These are phyloP conservation scores for Sporothrix luriei DNA, from an alignment of 2,329 filamentous ascomycete genomes.

Conservation along the genomic window DNA sequence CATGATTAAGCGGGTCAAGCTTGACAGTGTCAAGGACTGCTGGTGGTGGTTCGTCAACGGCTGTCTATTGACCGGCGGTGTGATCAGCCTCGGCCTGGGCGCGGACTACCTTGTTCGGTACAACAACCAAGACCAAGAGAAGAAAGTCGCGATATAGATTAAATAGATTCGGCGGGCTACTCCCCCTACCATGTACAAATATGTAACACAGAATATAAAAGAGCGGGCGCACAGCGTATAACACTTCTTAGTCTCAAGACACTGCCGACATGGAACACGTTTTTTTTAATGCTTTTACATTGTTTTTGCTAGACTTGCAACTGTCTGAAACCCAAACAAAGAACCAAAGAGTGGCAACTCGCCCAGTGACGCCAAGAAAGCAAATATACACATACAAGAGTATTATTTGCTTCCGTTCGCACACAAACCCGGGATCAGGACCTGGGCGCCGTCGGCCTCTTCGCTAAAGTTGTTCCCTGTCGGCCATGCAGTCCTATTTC, in stretches of 20 bases:
- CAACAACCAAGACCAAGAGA: conserved; percentile 36
- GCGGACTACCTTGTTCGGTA: conserved; percentile 62
- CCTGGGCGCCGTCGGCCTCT: not conserved
- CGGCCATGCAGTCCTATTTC: not conserved
- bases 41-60: conserved; percentile 80
- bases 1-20: conserved; percentile 69
- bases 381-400: conserved; percentile 1
- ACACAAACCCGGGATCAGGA: not conserved
- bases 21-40: conserved; percentile 67
- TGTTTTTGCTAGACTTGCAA: conserved; percentile 19
- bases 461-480: not conserved
- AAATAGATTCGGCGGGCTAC: not conserved
- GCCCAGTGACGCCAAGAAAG: not conserved
- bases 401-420: not conserved
- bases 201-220: conserved; percentile 13
- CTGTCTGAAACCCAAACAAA: not conserved
- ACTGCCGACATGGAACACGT: not conserved
- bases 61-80: conserved; percentile 68
- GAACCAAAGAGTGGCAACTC: not conserved
- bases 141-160: conserved; percentile 13
- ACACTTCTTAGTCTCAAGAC: not conserved
- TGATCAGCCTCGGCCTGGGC: conserved; percentile 60
- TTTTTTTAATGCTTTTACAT: conserved; percentile 22
- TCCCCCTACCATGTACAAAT: not conserved
- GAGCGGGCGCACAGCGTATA: not conserved